Evolutionary conservation across 2,329 filamentous ascomycete species (phyloP).

Genomic region (Clathrospora elynae): DNA sequence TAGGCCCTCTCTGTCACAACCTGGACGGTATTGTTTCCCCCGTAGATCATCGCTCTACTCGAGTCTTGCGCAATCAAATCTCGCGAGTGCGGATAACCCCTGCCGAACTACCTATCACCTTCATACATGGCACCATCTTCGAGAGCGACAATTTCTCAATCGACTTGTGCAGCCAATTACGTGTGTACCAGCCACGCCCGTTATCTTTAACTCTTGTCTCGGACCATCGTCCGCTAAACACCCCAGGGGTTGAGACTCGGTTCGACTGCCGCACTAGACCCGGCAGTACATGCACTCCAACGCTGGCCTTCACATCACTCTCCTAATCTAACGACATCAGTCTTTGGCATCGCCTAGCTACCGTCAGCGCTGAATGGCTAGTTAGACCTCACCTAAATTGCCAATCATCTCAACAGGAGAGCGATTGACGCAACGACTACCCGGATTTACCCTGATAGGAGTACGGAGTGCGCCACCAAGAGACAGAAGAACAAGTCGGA

Average conservation of each 20-base stretch:
- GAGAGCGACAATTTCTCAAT: neutral
- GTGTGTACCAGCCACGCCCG: conserved; percentile 5
- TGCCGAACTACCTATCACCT: neutral
- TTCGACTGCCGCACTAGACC: too few species aligned
- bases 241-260: too few species aligned
- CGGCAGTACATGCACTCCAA: conserved; percentile 3
- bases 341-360: too few species aligned
- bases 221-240: conserved; percentile 9
- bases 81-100: neutral
- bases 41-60: too few species aligned
- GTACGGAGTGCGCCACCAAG: conserved; percentile 7
- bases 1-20: neutral
- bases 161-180: conserved; percentile 1
- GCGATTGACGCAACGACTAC: neutral
- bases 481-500: neutral
- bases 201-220: conserved; percentile 16
- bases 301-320: too few species aligned
- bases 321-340: too few species aligned
- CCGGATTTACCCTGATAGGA: neutral
- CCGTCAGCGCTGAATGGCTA: too few species aligned
- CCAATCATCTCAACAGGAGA: too few species aligned
- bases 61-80: neutral
- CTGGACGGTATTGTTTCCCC: neutral
- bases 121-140: neutral
- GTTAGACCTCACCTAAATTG: too few species aligned